Base-by-base conservation (phyloP, 352 stramenopile species). In the Saprolegnia diclina region DNA sequence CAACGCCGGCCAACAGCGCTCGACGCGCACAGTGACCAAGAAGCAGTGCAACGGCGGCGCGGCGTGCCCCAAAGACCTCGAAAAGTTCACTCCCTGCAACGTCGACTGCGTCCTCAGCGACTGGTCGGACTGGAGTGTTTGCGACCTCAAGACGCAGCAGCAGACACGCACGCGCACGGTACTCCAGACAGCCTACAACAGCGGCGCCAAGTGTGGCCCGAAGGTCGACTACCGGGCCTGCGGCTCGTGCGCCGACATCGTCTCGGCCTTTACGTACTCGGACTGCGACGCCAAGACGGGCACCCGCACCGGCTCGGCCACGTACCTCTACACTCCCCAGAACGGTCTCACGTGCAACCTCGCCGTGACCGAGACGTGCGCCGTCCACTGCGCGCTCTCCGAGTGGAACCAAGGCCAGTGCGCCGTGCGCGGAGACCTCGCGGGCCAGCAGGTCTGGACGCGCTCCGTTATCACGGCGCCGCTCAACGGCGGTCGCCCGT, bases 111-210 rank as follows among this genome's bases (percentile, higher is more conserved):
- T 78, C 48, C 44, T 84, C 6, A 75, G 62, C 0, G 68, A 81
- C 18, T 90, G 82, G 82, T 76, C 68, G 19, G 55, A 71, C 13
- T 90, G 75, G 74, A 79, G 73, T 11, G 72, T 65, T 6, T 90
- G 83, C 52, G 73, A 91, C 65, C 73, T 75, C 40, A 42, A 64
- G n/a, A 79, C 78, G 0, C 71, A 73, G 24, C 80, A 70, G 35
- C 85, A 85, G 62, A 80, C 73, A 7, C 78, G 79, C 10, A 69
- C 72, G 24, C 73, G 83, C 1, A 65, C 75, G 1, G 74, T 90
- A 6, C 38, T 76, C n/a, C 57, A 66, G n/a, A 6, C 37, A 16
- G 50, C 19, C 21, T 55, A 42, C 40, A 50, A 50, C 57, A 53
- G 38, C 22, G 57, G 57, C 5, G 26, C n/a, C 13, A 24, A 14